Percentiles rank a stretch among this genome's conserved stretches.
Conservation (phyloP, 2,329 filamentous ascomycete genomes). For the Cladorrhinum sp. region DNA sequence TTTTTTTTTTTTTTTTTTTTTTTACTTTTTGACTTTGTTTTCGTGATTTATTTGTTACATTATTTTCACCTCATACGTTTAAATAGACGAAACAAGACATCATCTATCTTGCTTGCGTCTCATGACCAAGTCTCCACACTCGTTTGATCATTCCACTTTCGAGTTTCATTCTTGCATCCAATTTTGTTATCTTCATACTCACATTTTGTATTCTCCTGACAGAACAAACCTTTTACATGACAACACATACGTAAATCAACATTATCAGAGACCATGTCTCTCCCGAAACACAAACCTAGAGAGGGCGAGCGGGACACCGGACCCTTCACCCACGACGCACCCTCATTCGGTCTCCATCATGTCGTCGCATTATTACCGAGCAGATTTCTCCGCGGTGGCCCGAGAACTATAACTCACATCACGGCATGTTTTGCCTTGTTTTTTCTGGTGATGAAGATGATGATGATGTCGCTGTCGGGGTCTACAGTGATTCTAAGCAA, state of each 20-base stretch:
- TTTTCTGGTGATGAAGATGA: conserved; percentile 24
- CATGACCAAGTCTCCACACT: no score
- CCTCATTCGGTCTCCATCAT: not conserved
- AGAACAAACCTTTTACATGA: not conserved
- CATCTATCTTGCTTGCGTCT: no score
- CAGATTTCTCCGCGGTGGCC: conserved; percentile 30
- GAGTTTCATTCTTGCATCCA: no score
- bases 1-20: not conserved
- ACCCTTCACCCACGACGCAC: not conserved
- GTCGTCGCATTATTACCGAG: conserved; percentile 30
- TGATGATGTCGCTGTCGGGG: conserved; percentile 26
- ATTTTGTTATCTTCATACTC: no score
- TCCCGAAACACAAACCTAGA: not conserved
- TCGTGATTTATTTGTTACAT: no score
- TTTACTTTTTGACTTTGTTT: no score
- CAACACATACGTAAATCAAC: not conserved
- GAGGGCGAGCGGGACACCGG: not conserved
- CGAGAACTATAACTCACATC: conserved; percentile 30
- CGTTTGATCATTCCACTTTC: no score
- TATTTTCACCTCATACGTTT: no score
- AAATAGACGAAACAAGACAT: no score
- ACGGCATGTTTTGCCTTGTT: conserved; percentile 23
- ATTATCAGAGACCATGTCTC: not conserved
- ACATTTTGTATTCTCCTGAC: not conserved
- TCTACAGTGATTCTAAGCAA: conserved; percentile 11